Evolutionary conservation across 805 yeast genomes (phyloP), one percentile per base, ranked within the genome.

Genomic region (Lipomyces mesembrius): DNA sequence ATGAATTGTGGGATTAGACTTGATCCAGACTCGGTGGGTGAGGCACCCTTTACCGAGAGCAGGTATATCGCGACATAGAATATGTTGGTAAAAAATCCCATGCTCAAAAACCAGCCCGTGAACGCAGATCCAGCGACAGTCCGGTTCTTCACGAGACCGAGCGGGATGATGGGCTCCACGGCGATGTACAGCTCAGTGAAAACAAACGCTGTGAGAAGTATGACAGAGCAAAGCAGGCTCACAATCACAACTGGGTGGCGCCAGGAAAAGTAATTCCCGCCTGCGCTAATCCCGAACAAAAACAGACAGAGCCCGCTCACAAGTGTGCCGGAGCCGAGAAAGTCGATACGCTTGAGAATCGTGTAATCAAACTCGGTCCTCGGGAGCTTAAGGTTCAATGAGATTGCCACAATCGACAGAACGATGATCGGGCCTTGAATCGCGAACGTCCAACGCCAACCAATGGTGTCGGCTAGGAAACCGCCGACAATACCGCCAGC

Each of bases 41-140:
- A 73, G 49, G 84, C 75, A 12, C 81, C 82, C 69, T 82, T 74
- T 1, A 86, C 89, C 0, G 89, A 77, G 14, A 84, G 77, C 77
- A 83, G 87, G 74, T 81, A 89, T 17, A 91, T 81, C 1, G 97
- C 96, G 2, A 87, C 81, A 76, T 87, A 90, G 77, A 82, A 91
- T 62, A 90, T 75, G 70, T 82, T 81, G 0, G 91, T 79, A 74
- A 84, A 89, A n/a, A 84, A 83, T 0, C 86, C 82, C 89, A 90
- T 89, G 3, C 90, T 85, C 76, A 83, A 80, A 73, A 89, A 88
- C 87, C 90, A 87, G 75, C 87, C 88, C 57, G 88, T 83, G 64
- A 89, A 78, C 0, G 91, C 86, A 0, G 91, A 86, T 9, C 88
- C 82, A 46, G 87, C 75, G 29, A 90, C 84, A 0, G 93, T 87